A percentile compares a stretch with the other conserved stretches of the same genome.
Evolutionary conservation across 2,329 filamentous ascomycete species (phyloP).

Genomic region (Cladosporium sp.): DNA sequence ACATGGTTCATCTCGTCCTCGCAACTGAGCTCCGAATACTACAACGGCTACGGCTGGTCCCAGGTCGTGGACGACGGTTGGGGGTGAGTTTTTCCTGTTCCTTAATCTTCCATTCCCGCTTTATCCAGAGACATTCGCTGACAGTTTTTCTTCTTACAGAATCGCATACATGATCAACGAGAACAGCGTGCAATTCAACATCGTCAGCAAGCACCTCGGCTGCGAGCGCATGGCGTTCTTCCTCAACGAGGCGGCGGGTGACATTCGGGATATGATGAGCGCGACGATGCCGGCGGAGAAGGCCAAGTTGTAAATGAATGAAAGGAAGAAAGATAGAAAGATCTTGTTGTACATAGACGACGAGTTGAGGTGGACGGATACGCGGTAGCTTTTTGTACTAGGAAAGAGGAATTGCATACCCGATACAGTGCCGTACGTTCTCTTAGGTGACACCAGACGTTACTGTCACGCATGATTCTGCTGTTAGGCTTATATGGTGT

Average conservation of each 20-base stretch:
- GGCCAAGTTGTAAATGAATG: constrained; percentile 74
- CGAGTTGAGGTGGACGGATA: neutral
- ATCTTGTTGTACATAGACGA: neutral
- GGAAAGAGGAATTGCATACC: neutral
- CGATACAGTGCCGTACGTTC: neutral
- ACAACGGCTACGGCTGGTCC: constrained; percentile 98
- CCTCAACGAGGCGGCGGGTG: constrained; percentile 87
- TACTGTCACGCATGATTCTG: no score
- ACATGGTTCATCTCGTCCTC: constrained; percentile 88
- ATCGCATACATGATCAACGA: constrained; percentile 99
- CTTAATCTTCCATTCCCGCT: neutral
- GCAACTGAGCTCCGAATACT: constrained; percentile 93
- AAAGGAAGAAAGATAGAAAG: neutral
- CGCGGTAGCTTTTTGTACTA: neutral
- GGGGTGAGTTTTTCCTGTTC: constrained; percentile 51
- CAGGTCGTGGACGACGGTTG: constrained; percentile 96
- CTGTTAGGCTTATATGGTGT: no score
- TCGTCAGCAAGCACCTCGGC: constrained; percentile 89
- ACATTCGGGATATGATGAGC: constrained; percentile 82
- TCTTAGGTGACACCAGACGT: no score
- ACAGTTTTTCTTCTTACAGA: constrained; percentile 28
- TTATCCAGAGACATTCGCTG: constrained; percentile 18
- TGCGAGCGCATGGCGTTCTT: constrained; percentile 94
- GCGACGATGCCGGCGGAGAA: constrained; percentile 73
- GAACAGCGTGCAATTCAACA: constrained; percentile 97